Evolutionary conservation across 768 basidiomycete species (phyloP).

Genomic region (Lentinula sp.): DNA sequence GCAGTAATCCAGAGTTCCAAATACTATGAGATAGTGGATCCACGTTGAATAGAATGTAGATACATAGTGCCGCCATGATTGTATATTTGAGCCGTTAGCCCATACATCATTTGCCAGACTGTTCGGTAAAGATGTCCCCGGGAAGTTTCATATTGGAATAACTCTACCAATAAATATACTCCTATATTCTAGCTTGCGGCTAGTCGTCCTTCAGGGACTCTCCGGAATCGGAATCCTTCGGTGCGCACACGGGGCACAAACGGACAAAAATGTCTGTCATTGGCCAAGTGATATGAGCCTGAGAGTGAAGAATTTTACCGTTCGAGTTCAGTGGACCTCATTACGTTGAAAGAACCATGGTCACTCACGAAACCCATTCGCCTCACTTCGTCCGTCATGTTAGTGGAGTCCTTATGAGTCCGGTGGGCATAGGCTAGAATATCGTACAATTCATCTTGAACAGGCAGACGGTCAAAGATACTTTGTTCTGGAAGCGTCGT

Average conservation of each 20-base stretch:
- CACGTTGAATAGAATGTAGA: neutral
- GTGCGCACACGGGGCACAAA: slow-evolving; percentile 1
- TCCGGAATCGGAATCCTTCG: neutral
- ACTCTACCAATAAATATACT: neutral
- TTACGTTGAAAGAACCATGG: slow-evolving; percentile 35
- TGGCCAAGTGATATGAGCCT: slow-evolving; percentile 7
- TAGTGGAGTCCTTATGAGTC: neutral
- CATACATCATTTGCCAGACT: neutral
- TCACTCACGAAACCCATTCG: slow-evolving; percentile 36
- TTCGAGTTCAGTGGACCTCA: slow-evolving; percentile 25
- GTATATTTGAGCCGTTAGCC: neutral
- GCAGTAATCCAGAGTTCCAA: neutral
- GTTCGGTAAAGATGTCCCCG: neutral
- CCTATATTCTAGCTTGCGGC: neutral
- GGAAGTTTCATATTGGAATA: neutral
- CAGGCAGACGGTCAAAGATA: slow-evolving; percentile 42
- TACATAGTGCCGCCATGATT: neutral
- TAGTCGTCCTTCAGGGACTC: neutral
- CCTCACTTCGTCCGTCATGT: slow-evolving; percentile 2
- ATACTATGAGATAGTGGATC: neutral
- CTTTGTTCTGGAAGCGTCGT: slow-evolving; percentile 11
- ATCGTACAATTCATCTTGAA: slow-evolving; percentile 44
- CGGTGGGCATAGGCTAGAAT: slow-evolving; percentile 19
- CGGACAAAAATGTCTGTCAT: slow-evolving; percentile 5
- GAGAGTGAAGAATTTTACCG: slow-evolving; percentile 4